A percentile compares a stretch with the other conserved stretches of the same genome.
Conservation (phyloP, 2,329 filamentous ascomycete species). For the Neonectria ditissima region DNA sequence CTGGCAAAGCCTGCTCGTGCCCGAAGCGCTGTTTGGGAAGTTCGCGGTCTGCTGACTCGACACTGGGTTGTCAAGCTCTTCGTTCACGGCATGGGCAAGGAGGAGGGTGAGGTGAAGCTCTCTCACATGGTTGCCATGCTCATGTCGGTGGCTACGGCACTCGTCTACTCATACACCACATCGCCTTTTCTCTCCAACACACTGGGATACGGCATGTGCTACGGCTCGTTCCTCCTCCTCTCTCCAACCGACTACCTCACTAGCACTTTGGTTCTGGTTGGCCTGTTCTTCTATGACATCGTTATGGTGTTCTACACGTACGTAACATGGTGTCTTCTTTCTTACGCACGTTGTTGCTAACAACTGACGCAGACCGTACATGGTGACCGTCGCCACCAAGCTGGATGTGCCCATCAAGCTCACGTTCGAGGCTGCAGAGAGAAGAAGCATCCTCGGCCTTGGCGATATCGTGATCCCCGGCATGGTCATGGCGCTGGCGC, state of each 20-base stretch:
- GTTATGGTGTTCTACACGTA: conserved; percentile 89
- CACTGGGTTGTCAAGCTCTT: conserved; percentile 64
- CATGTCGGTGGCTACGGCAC: conserved; percentile 64
- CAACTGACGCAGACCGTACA: conserved; percentile 70
- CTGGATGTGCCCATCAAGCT: conserved; percentile 95
- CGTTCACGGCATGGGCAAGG: conserved; percentile 62
- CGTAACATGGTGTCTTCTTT: conserved; percentile 48
- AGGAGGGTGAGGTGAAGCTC: conserved; percentile 65
- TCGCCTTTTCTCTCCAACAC: conserved; percentile 79
- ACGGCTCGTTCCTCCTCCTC: conserved; percentile 83
- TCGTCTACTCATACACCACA: conserved; percentile 75
- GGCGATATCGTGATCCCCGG: conserved; percentile 96
- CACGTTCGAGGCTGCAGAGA: conserved; percentile 76
- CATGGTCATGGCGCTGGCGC: conserved; percentile 86
- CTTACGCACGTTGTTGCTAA: conserved; percentile 33
- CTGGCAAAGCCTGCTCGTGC: conserved; percentile 45
- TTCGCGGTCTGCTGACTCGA: conserved; percentile 62
- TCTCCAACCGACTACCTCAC: conserved; percentile 90
- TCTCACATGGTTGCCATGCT: conserved; percentile 68
- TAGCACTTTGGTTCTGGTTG: conserved; percentile 79
- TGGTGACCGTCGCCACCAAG: conserved; percentile 88
- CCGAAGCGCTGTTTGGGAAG: conserved; percentile 57
- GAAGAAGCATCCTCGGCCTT: conserved; percentile 84
- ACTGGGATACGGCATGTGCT: conserved; percentile 88
- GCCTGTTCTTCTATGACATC: conserved; percentile 94